Evolutionary conservation across 1,139 yeast species (phyloP), one percentile per base, ranked within the genome.

Genomic region (Scheffersomyces insectosa): DNA sequence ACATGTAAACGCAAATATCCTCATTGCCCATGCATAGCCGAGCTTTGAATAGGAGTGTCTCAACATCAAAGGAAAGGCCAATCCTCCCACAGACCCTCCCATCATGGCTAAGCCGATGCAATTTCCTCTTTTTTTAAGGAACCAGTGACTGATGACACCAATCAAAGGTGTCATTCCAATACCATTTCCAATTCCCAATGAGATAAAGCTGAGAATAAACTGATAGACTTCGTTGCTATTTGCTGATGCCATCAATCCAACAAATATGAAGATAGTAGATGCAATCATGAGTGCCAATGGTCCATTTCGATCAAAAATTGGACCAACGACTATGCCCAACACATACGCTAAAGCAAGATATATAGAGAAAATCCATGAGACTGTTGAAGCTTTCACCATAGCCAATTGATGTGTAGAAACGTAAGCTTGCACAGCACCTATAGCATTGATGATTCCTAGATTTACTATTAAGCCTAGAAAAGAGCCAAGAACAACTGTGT

Each of bases 71-170:
- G 74, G 73, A 33, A 69, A 58, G 7, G 63, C 53, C 10, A 69
- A 57, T 2, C 75, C 74, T 7, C 76, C 76, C 4, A 69, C 56
- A 3, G 72, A 64, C 1, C 75, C 75, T 3, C 75, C 76, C 27
- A 62, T 53, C 4, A 74, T 68, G n/a, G 74, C 74, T 20, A 67
- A 43, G 0, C 72, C 73, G 28, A 63, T 61, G 14, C 71, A 72
- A 36, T 59, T 49, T 3, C 74, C 76, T 42, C 74, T 49, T 42
- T 62, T 65, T 16, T 49, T 44, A 16, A 59, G 53, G 42, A 69
- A 68, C 75, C 75, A 70, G 46, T 70, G 75, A 43, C 69, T 65
- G 9, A 70, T 51, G 1, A 66, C 73, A 1, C 75, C 70, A 8
- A 70, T 55, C 35, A 69, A 48, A 2, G 75, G 75, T 8, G 70